Base-by-base conservation (phyloP, 2,329 filamentous ascomycete genomes). In the Aspergillus latus region DNA sequence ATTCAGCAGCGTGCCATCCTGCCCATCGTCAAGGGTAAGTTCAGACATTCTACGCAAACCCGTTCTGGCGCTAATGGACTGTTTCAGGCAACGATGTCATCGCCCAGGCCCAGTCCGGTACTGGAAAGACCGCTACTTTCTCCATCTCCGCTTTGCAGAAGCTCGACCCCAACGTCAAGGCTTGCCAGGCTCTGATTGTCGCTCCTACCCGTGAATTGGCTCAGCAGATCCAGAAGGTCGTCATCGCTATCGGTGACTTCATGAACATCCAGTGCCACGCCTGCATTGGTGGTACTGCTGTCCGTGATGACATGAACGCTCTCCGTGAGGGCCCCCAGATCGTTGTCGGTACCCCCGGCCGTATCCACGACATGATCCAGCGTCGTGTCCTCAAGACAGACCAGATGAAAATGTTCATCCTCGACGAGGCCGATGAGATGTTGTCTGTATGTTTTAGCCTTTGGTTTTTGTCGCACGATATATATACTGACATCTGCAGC, bases 1-100 rank as follows among this genome's bases (percentile, higher is more conserved):
- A 99, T 99, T 72, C 94, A 99, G 89, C 92, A 96, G 88, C 93
- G 95, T 76, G 94, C 94, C 71, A 99, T 99, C 80, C 96, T 97
- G 89, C 95, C 94, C 74, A 94, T 99, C 76, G 97, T 99, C 85
- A 97, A 97, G 87, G 92, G 90, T 94, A 82, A 77, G 88, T 73
- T 58, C 42, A 28, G 9, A 15, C n/a, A 57, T 16, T 2, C 13
- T 29, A 48, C 8, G n/a, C 13, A 26, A 13, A 36, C 2, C 5
- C 2, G 1, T 30, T 21, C 21, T 65, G 62, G 64, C 48, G 52
- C 42, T 54, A 49, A 54, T 10, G 47, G 40, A n/a, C 26, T 55
- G 40, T 40, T 55, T 59, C 70, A 91, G 90, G 92, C 71, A 92
- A 93, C 84, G 94, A 99, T 87, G 94, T 99, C 74, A 99, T 99